Percentiles rank a stretch among this genome's conserved stretches.
These are phyloP conservation scores for Lipomyces kockii DNA, from an alignment of 805 yeast genomes.

Conservation along the genomic window DNA sequence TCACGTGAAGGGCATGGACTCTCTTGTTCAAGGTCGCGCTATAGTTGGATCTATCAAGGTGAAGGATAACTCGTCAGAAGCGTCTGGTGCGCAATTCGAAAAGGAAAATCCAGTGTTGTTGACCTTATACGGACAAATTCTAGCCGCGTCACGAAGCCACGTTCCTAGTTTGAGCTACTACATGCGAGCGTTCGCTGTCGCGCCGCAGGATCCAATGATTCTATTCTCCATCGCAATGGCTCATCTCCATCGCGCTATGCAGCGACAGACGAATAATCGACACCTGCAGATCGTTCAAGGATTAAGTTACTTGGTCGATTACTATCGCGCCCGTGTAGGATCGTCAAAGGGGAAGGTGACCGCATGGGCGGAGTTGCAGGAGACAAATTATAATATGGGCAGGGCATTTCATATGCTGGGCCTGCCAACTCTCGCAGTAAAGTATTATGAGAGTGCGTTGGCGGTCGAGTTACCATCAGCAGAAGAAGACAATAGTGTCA, in stretches of 20 bases:
- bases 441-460: constrained; percentile 73
- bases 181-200: constrained; percentile 67
- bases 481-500: constrained; percentile 48
- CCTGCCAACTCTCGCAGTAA: constrained; percentile 70
- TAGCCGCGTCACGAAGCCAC: constrained; percentile 82
- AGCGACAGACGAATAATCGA: constrained; percentile 81
- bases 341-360: constrained; percentile 43
- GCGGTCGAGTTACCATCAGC: constrained; percentile 35
- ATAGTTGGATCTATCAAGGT: constrained; percentile 79
- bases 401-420: constrained; percentile 85
- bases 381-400: constrained; percentile 81
- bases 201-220: constrained; percentile 77
- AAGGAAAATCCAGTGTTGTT: constrained; percentile 64
- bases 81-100: constrained; percentile 19
- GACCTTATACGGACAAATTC: constrained; percentile 76
- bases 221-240: constrained; percentile 76
- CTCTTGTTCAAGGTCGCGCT: constrained; percentile 57
- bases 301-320: constrained; percentile 74
- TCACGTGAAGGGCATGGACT: constrained; percentile 87
- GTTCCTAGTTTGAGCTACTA: constrained; percentile 81
- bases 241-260: constrained; percentile 89
- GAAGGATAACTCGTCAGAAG: constrained; percentile 46
- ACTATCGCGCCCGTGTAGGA: constrained; percentile 56
- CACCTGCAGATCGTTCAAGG: constrained; percentile 91
- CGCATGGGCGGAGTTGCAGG: constrained; percentile 62